Base-by-base conservation (phyloP, 2,329 filamentous ascomycete genomes). In the Claviceps citrina region DNA sequence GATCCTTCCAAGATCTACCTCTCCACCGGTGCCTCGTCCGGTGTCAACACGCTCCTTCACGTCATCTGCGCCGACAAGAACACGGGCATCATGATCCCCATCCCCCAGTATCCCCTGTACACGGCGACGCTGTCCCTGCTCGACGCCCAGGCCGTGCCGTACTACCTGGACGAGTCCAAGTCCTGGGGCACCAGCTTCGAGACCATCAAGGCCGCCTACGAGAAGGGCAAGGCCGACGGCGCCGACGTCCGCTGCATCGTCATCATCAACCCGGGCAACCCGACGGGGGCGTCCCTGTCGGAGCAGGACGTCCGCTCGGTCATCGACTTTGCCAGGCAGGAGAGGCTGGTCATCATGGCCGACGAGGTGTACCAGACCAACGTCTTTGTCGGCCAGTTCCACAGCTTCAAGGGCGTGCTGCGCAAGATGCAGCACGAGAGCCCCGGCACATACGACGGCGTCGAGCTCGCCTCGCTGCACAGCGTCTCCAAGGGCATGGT, bases 351-450 rank as follows among this genome's bases (percentile, higher is more conserved):
- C 41, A 70, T 96, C 48, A 75, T 98, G 54, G 91, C 91, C 39
- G 91, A 98, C 56, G 91, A 98, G 63, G 91, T 98, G 28, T 98
- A 98, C 74, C 91, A 98, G 66, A 96, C 91, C 56, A 98, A 98
- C 62, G 83, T 98, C 52, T 98, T 98, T 65, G 68, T 82, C 46
- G 91, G 91, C 60, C 72, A 89, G 59, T 98, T 98, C 69, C 77
- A 84, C 65, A 93, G 84, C 54, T 96, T 98, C 79, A 96, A 96
- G 68, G 78, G 82, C 52, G 78, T 81, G 31, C 74, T 98, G 38
- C 76, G 87, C 47, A 71, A 81, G 51, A 66, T 96, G 53, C 89
- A 96, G 61, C 69, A 80, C 59, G 73, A 80, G 56, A 62, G 70
- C 33, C 75, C 81, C 1, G 82, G 77, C 54, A 78, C 77, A 58